Percentiles rank a stretch among this genome's conserved stretches.
Conservation (phyloP, 2,329 filamentous ascomycete species). For the Diaporthe sp. region DNA sequence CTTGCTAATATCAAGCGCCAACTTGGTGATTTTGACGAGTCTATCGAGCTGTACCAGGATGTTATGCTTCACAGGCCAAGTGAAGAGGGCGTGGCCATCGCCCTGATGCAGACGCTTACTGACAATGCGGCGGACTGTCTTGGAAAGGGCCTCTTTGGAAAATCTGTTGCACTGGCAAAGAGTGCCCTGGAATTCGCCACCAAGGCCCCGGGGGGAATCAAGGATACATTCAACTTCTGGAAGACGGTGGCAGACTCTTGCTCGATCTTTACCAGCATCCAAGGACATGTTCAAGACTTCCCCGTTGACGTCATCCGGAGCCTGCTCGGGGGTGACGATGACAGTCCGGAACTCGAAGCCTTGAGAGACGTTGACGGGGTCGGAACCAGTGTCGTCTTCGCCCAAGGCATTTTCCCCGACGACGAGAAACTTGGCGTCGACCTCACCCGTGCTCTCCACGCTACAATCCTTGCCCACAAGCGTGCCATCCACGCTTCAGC, state of each 20-base stretch:
- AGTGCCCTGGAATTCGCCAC: constrained; percentile 79
- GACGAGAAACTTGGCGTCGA: constrained; percentile 64
- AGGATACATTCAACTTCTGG: constrained; percentile 93
- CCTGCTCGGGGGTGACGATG: constrained; percentile 70
- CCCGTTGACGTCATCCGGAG: constrained; percentile 70
- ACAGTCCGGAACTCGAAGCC: constrained; percentile 68
- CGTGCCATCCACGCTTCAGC: constrained; percentile 81
- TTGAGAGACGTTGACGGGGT: constrained; percentile 80
- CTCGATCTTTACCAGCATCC: constrained; percentile 84
- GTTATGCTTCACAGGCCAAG: constrained; percentile 77
- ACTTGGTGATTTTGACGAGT: constrained; percentile 88
- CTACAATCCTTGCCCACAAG: constrained; percentile 88
- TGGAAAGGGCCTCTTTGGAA: constrained; percentile 88
- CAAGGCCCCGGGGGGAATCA: constrained; percentile 70
- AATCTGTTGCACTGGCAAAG: constrained; percentile 78
- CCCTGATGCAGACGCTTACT: constrained; percentile 88
- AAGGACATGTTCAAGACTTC: constrained; percentile 74
- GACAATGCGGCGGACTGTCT: constrained; percentile 84
- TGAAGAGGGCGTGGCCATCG: constrained; percentile 90
- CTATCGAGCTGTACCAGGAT: constrained; percentile 80
- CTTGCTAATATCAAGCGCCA: constrained; percentile 95
- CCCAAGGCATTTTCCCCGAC: constrained; percentile 60
- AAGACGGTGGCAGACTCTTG: constrained; percentile 92
- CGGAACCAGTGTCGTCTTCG: constrained; percentile 59
- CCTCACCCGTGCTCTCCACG: constrained; percentile 74